Evolutionary conservation across 768 basidiomycete species (phyloP).

Genomic region (Lactarius hengduanensis): DNA sequence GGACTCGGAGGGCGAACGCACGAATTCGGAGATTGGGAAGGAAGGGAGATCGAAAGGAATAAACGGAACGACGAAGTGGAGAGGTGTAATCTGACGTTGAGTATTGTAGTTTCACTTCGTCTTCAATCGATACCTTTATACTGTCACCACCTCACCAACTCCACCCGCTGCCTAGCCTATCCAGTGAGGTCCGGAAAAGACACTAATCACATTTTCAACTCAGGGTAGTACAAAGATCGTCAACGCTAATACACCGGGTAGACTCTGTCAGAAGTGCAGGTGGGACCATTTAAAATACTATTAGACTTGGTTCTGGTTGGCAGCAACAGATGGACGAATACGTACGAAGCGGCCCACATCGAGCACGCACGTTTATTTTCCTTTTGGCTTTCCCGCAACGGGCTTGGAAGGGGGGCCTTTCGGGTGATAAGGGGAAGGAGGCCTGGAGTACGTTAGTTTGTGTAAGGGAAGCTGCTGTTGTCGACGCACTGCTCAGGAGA

Average conservation of each 20-base stretch:
- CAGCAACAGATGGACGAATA: neutral
- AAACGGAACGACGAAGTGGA: no score
- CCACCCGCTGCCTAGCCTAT: no score
- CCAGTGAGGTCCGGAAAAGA: no score
- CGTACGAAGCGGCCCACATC: neutral
- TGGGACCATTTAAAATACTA: neutral
- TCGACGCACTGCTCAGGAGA: conserved; percentile 8
- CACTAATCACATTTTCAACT: no score
- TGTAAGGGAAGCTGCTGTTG: neutral
- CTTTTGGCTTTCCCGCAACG: neutral
- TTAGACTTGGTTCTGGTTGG: neutral
- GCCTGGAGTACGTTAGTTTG: neutral
- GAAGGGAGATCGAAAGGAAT: no score
- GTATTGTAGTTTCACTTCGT: no score
- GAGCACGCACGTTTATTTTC: neutral
- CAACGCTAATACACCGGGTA: neutral
- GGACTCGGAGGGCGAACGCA: no score
- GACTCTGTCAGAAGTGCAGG: neutral
- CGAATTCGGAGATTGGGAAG: no score
- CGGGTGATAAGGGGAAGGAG: conserved; percentile 4
- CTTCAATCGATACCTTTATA: no score
- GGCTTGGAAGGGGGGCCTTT: conserved; percentile 15
- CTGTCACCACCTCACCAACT: no score
- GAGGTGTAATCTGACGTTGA: no score
- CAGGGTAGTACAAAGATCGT: neutral